Evolutionary conservation across 208 protist species (phyloP).

Genomic region (Acanthamoeba healyi): DNA sequence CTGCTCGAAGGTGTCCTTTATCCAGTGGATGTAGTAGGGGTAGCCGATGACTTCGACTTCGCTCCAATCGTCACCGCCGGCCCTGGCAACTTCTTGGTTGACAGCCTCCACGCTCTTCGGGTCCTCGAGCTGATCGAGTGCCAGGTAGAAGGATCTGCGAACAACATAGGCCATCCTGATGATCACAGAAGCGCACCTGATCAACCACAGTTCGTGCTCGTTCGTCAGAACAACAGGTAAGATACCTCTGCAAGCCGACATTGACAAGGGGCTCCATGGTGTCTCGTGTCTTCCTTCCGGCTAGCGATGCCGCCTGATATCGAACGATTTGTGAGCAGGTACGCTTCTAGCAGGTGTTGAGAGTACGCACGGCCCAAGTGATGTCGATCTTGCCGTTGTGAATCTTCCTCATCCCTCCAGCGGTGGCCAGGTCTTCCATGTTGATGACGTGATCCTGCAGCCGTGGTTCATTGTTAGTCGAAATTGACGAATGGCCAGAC

Average conservation of each 20-base stretch:
- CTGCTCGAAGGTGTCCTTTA: constrained; percentile 20
- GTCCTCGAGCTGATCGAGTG: not conserved
- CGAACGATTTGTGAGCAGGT: not conserved
- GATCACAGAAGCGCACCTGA: not conserved
- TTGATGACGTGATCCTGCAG: constrained; percentile 44
- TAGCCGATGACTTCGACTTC: constrained; percentile 55
- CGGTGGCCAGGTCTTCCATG: constrained; percentile 39
- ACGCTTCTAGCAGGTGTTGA: not conserved
- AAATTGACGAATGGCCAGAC: no score
- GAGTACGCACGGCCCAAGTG: constrained; percentile 27
- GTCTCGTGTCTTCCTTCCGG: constrained; percentile 7
- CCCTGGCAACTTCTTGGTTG: not conserved
- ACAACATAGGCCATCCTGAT: constrained; percentile 39
- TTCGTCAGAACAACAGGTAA: not conserved
- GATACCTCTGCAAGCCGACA: constrained; percentile 21
- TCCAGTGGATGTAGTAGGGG: constrained; percentile 27
- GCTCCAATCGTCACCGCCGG: not conserved
- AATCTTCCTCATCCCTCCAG: constrained; percentile 5
- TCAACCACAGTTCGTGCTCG: no score
- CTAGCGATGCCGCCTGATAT: not conserved
- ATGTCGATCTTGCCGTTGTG: constrained; percentile 40
- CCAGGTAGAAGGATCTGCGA: not conserved
- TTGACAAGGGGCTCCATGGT: constrained; percentile 29
- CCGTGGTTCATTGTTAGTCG: no score
- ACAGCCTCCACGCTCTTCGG: not conserved